Base-by-base conservation (phyloP, 371 early-diverging fungal genomes). In the Zopfochytrium polystomum region DNA sequence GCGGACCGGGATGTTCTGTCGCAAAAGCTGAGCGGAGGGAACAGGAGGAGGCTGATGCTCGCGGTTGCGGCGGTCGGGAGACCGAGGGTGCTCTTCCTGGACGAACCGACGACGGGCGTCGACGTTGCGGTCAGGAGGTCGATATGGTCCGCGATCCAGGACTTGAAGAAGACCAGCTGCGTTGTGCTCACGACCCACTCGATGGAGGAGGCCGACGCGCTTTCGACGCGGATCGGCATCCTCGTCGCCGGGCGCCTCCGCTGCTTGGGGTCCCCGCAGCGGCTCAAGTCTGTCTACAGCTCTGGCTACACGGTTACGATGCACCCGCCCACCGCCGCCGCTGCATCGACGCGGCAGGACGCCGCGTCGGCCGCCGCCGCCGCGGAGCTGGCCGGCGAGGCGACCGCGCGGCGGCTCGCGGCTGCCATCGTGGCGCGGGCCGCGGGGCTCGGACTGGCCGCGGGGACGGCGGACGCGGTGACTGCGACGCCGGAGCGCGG, bases 101-200 rank as follows among this genome's bases (percentile, higher is more conserved):
- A 87, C 62, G 88, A 84, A 53, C 87, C 87, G 15, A 85, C 87
- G 0, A 76, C 79, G 0, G 80, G 80, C 15, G 72, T 83, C 20
- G 83, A 83, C 60, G 66, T 73, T 3, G 64, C 67, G 22, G 67
- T 72, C 34, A 60, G 81, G 22, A 70, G 77, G 27, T 38, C 63
- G 38, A 78, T 82, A 29, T 82, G 82, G 82, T 50, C 62, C 32
- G 60, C 67, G 33, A 75, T 81, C 32, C 58, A 73, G 11, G 64
- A 70, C 42, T 60, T 79, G 60, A 82, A 76, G 65, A 43, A 62
- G 32, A 55, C 58, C 3, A 60, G 73, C 9, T 68, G 75, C 42
- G 65, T 80, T 22, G 66, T 82, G 34, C 50, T 81, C n/a, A 63
- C 58, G 34, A 55, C 67, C 25, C 59, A 68, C 38, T 23, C 25